A percentile compares a stretch with the other conserved stretches of the same genome.
Evolutionary conservation across 257 asterid genomes (phyloP).

Genomic region (Salvia splendens): DNA sequence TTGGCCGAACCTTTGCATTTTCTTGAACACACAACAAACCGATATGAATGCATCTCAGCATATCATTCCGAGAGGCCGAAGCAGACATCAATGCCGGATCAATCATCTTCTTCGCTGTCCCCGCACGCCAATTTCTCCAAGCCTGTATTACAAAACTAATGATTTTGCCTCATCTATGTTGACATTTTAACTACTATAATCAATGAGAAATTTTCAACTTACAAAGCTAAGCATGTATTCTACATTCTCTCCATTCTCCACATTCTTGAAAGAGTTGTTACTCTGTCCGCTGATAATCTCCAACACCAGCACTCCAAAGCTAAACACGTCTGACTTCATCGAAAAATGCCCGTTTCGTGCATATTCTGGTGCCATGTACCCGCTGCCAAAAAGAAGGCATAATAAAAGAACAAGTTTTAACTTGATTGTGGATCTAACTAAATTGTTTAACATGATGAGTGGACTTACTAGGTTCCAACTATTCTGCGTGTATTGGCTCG

Average conservation of each 20-base stretch:
- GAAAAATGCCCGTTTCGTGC: slow-evolving; percentile 29
- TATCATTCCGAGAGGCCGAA: slow-evolving; percentile 7
- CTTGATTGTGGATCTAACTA: too few species aligned
- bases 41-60: slow-evolving; percentile 40
- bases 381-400: slow-evolving; percentile 13
- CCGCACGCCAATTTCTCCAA: slow-evolving; percentile 36
- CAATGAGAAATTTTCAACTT: not conserved
- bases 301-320: slow-evolving; percentile 36
- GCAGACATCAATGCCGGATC: slow-evolving; percentile 26
- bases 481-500: slow-evolving; percentile 22
- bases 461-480: slow-evolving; percentile 39
- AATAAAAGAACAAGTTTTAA: too few species aligned
- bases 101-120: slow-evolving; percentile 29
- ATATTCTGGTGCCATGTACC: slow-evolving; percentile 42
- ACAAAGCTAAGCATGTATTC: slow-evolving; percentile 25
- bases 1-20: slow-evolving; percentile 26
- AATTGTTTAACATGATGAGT: too few species aligned
- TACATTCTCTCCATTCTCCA: slow-evolving; percentile 22
- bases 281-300: slow-evolving; percentile 35
- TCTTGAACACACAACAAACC: slow-evolving; percentile 38
- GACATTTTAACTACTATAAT: too few species aligned
- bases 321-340: slow-evolving; percentile 34
- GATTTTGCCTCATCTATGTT: too few species aligned
- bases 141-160: slow-evolving; percentile 24
- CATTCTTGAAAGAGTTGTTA: slow-evolving; percentile 20